Evolutionary conservation across 2,329 filamentous ascomycete genomes (phyloP).

Genomic region (Lachnum nothofagi): DNA sequence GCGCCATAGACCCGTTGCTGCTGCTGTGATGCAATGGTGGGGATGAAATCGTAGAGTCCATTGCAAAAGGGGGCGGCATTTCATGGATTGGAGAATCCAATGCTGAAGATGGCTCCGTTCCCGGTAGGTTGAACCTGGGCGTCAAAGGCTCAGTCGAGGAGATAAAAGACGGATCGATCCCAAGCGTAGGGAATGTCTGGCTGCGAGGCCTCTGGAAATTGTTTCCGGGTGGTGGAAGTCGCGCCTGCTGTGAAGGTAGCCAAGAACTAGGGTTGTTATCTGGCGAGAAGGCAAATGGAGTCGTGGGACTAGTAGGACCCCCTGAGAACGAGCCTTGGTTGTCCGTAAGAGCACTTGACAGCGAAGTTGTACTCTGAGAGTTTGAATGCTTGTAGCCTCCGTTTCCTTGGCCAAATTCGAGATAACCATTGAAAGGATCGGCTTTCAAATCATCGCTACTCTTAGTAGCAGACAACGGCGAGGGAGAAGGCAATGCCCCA

Average conservation of each 20-base stretch:
- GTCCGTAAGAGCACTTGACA: constrained; percentile 64
- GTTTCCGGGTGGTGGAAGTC: constrained; percentile 37
- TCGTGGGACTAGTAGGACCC: constrained; percentile 67
- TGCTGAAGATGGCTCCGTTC: constrained; percentile 37
- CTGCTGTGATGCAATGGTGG: constrained; percentile 47
- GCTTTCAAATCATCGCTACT: constrained; percentile 62
- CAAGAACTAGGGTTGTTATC: constrained; percentile 67
- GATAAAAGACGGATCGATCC: constrained; percentile 51
- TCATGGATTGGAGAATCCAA: constrained; percentile 49
- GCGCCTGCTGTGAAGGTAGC: constrained; percentile 47
- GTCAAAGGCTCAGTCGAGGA: constrained; percentile 50
- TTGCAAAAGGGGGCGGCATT: constrained; percentile 34
- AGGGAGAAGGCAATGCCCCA: constrained; percentile 57
- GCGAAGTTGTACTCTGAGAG: constrained; percentile 61
- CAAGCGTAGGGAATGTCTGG: constrained; percentile 76
- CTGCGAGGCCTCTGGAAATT: constrained; percentile 71
- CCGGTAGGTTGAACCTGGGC: constrained; percentile 44
- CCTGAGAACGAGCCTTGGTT: constrained; percentile 64
- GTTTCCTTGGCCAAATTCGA: constrained; percentile 52
- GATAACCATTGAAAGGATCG: constrained; percentile 51
- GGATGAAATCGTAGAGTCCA: constrained; percentile 37
- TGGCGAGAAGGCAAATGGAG: constrained; percentile 70
- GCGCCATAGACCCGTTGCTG: constrained; percentile 46
- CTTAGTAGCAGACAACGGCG: constrained; percentile 62
- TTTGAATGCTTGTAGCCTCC: constrained; percentile 55